phyloP scores from a whole-genome alignment of 2,329 filamentous ascomycete genomes.

The Talaromyces sp. region DNA sequence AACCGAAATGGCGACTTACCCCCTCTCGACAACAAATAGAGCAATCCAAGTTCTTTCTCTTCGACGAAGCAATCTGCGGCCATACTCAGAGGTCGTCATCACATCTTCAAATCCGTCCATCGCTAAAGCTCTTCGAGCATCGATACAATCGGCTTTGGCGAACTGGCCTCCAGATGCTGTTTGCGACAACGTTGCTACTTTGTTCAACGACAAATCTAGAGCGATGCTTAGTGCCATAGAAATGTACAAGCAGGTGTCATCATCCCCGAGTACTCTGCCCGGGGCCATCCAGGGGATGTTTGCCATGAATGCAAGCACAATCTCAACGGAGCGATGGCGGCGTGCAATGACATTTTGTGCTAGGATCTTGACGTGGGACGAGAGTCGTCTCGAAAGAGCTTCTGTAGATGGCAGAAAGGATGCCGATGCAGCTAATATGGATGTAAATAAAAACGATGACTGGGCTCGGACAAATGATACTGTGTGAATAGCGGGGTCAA shows the following conservation, averaged over 20 bases:
- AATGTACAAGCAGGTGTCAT: constrained; percentile 71
- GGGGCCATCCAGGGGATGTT: constrained; percentile 73
- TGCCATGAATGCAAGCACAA: constrained; percentile 72
- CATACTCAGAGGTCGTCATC: constrained; percentile 60
- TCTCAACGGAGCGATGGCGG: constrained; percentile 68
- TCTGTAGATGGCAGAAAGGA: constrained; percentile 64
- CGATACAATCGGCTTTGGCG: constrained; percentile 67
- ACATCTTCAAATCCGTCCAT: constrained; percentile 68
- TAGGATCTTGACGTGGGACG: constrained; percentile 62
- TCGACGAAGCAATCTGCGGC: constrained; percentile 61
- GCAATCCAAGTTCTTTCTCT: constrained; percentile 70
- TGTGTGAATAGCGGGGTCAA: constrained; percentile 67
- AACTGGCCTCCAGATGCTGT: constrained; percentile 51
- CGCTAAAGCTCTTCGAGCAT: constrained; percentile 62
- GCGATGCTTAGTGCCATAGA: constrained; percentile 68
- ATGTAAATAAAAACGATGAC: constrained; percentile 70
- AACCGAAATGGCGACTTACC: constrained; percentile 41
- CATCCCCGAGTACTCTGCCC: constrained; percentile 50
- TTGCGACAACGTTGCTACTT: constrained; percentile 61
- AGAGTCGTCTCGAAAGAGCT: constrained; percentile 64
- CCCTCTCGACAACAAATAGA: constrained; percentile 69
- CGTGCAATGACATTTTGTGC: constrained; percentile 62
- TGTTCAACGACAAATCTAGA: constrained; percentile 68
- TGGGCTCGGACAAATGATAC: constrained; percentile 64
- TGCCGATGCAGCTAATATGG: constrained; percentile 66